A percentile compares a stretch with the other conserved stretches of the same genome.
Conservation (phyloP, 768 basidiomycete genomes). For the Pleurotus salmoneostramineus region DNA sequence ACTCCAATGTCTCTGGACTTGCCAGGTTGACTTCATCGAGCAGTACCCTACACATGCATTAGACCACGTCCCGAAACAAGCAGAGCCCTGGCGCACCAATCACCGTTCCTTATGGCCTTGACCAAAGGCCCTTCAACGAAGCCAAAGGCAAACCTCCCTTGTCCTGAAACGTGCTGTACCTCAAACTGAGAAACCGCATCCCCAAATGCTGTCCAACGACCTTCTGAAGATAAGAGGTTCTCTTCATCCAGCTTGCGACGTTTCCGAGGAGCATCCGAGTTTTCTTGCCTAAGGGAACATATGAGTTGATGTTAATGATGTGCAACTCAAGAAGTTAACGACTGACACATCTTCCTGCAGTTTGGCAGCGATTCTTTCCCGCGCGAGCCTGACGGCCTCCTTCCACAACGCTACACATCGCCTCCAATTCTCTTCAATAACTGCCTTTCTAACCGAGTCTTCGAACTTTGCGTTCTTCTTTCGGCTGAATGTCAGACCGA, state of each 20-base stretch:
- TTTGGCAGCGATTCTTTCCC: constrained; percentile 50
- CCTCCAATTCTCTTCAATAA: constrained; percentile 83
- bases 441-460: constrained; percentile 74
- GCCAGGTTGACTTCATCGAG: constrained; percentile 97
- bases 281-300: background rate
- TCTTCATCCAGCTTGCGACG: constrained; percentile 49
- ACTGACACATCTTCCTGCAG: constrained; percentile 11
- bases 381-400: constrained; percentile 68
- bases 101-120: constrained; percentile 79
- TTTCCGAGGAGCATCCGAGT: constrained; percentile 51
- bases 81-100: constrained; percentile 64
- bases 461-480: constrained; percentile 88
- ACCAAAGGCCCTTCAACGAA: constrained; percentile 97
- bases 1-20: constrained; percentile 91
- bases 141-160: constrained; percentile 88
- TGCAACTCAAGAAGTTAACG: background rate
- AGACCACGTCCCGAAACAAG: constrained; percentile 3
- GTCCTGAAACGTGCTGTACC: constrained; percentile 81
- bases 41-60: constrained; percentile 60
- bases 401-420: constrained; percentile 80
- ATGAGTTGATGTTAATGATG: background rate
- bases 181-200: constrained; percentile 77
- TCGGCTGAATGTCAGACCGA: constrained; percentile 83
- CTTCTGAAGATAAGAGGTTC: constrained; percentile 38
- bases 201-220: constrained; percentile 66